These are phyloP conservation scores for Leccinum rimulosum DNA, from an alignment of 768 basidiomycete genomes.

Conservation along the genomic window DNA sequence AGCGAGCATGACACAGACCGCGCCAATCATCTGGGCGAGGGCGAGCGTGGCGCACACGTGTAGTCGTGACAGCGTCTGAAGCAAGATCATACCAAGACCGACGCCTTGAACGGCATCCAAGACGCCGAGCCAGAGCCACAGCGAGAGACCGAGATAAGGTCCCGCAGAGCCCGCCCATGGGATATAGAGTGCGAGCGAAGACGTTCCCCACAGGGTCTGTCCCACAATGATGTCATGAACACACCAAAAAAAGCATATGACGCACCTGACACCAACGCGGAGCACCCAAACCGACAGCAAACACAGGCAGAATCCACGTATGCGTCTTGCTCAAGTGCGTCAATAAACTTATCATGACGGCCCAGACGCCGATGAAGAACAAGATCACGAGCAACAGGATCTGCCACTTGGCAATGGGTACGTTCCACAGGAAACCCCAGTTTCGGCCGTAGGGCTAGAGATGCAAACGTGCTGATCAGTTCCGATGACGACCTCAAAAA, in stretches of 20 bases:
- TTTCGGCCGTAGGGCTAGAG: slow-evolving; percentile 88
- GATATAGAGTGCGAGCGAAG: slow-evolving; percentile 87
- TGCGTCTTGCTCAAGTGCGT: slow-evolving; percentile 90
- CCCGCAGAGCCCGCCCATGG: slow-evolving; percentile 88
- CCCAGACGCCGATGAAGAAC: slow-evolving; percentile 92
- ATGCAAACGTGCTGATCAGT: slow-evolving; percentile 12
- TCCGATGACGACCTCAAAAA: background rate
- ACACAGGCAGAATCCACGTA: slow-evolving; percentile 93
- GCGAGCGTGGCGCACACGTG: slow-evolving; percentile 94
- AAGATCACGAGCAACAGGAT: slow-evolving; percentile 73
- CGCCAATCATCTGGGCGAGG: slow-evolving; percentile 87
- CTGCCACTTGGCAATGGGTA: slow-evolving; percentile 78
- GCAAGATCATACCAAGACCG: slow-evolving; percentile 86
- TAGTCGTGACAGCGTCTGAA: slow-evolving; percentile 88
- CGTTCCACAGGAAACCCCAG: slow-evolving; percentile 92
- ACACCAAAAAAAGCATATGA: background rate
- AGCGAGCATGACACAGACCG: slow-evolving; percentile 88
- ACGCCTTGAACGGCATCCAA: slow-evolving; percentile 94
- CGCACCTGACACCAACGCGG: slow-evolving; percentile 90
- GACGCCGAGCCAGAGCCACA: slow-evolving; percentile 96
- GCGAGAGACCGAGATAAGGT: slow-evolving; percentile 83
- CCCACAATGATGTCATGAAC: background rate
- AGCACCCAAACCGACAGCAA: slow-evolving; percentile 91
- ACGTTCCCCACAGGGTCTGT: slow-evolving; percentile 93
- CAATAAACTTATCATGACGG: slow-evolving; percentile 63